Evolutionary conservation across 805 yeast species (phyloP).

Genomic region (Saccharomycopsis capsularis): DNA sequence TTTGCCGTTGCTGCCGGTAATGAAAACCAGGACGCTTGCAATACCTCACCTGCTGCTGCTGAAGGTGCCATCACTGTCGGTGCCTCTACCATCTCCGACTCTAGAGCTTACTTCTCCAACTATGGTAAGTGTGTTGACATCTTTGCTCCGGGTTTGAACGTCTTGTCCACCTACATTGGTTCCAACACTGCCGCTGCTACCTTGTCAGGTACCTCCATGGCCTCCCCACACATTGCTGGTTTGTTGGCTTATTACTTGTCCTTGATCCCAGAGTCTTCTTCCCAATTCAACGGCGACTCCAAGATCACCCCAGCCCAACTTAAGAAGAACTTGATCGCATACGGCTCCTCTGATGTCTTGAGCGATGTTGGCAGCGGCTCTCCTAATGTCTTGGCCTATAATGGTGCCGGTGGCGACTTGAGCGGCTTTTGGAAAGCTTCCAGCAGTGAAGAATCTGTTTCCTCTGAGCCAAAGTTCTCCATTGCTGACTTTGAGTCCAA

Average conservation of each 20-base stretch:
- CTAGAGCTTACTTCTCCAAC: constrained; percentile 93
- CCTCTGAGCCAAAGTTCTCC: neutral
- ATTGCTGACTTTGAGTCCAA: neutral
- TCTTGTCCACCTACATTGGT: constrained; percentile 78
- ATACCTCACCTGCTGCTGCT: constrained; percentile 85
- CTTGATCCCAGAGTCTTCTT: constrained; percentile 67
- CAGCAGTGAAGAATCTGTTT: no score
- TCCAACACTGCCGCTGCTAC: constrained; percentile 70
- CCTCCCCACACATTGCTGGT: constrained; percentile 95
- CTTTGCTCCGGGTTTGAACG: constrained; percentile 92
- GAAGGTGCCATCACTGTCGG: constrained; percentile 86
- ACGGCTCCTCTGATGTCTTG: constrained; percentile 54
- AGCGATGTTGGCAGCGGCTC: constrained; percentile 64
- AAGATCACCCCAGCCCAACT: constrained; percentile 64
- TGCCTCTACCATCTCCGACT: constrained; percentile 82
- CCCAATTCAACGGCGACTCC: constrained; percentile 41
- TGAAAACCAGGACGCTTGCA: constrained; percentile 88
- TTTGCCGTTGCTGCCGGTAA: constrained; percentile 97
- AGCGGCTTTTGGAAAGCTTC: constrained; percentile 48
- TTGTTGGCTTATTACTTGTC: constrained; percentile 83
- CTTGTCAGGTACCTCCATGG: constrained; percentile 96
- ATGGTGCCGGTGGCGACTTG: constrained; percentile 74
- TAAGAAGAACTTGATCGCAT: constrained; percentile 68
- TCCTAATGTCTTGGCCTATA: constrained; percentile 70
- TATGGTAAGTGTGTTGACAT: constrained; percentile 94